These are phyloP conservation scores for Pontederia crassipes DNA, from an alignment of 176 grass and related monocot species.

Conservation along the genomic window DNA sequence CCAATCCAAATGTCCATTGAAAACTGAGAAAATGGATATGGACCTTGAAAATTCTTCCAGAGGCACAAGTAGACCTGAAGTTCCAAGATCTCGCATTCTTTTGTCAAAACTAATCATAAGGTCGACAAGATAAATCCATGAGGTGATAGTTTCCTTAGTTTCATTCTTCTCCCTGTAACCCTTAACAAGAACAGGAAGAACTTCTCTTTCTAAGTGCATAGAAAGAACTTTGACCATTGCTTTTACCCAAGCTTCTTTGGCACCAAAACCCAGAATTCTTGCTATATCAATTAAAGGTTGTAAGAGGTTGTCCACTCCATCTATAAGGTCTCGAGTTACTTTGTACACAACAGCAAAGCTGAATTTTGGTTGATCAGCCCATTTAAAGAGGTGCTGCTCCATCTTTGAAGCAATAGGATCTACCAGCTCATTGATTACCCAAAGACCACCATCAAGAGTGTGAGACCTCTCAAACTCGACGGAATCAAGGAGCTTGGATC, in stretches of 20 bases:
- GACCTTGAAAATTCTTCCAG: slow-evolving; percentile 49
- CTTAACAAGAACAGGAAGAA: slow-evolving; percentile 43
- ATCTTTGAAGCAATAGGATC: slow-evolving; percentile 67
- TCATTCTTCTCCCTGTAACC: slow-evolving; percentile 31
- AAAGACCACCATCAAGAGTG: slow-evolving; percentile 47
- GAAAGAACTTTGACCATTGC: slow-evolving; percentile 81
- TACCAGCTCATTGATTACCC: slow-evolving; percentile 84
- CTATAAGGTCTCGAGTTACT: slow-evolving; percentile 83
- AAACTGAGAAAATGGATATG: slow-evolving; percentile 68
- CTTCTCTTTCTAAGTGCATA: slow-evolving; percentile 57
- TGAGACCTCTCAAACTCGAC: slow-evolving; percentile 34
- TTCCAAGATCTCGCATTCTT: slow-evolving; percentile 65
- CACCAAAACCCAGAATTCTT: slow-evolving; percentile 66
- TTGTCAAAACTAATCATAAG: slow-evolving; percentile 88
- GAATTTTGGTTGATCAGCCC: slow-evolving; percentile 75
- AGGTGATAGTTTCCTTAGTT: slow-evolving; percentile 42
- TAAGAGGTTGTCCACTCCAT: slow-evolving; percentile 69
- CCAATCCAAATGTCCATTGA: slow-evolving; percentile 70
- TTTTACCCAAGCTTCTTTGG: slow-evolving; percentile 93
- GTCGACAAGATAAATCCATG: slow-evolving; percentile 84
- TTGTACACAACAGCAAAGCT: slow-evolving; percentile 89
- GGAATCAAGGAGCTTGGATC: slow-evolving; percentile 6
- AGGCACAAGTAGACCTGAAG: slow-evolving; percentile 42
- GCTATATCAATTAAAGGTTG: slow-evolving; percentile 94
- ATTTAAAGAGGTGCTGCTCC: slow-evolving; percentile 88